Evolutionary conservation across 2,329 filamentous ascomycete species (phyloP).

Genomic region (Xylariaceae sp.): DNA sequence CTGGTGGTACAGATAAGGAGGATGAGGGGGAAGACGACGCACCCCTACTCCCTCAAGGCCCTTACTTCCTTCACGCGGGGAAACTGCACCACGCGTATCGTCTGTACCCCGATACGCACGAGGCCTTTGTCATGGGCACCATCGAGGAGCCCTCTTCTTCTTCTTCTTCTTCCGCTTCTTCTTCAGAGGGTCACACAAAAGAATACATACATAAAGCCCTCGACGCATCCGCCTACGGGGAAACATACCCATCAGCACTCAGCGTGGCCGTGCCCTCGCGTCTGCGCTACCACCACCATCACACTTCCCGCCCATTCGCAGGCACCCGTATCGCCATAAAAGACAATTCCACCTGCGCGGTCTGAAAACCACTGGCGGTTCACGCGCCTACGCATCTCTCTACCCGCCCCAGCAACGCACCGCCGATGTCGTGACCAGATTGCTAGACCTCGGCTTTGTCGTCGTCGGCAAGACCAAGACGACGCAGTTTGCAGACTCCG

Average conservation of each 20-base stretch:
- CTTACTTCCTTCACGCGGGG: too few species aligned
- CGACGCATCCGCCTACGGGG: neutral
- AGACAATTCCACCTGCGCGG: neutral
- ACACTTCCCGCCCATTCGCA: neutral
- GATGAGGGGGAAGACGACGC: too few species aligned
- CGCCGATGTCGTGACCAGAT: neutral
- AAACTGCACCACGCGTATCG: too few species aligned
- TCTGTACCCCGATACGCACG: too few species aligned
- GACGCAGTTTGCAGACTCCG: neutral
- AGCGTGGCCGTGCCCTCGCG: neutral
- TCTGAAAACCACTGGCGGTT: neutral
- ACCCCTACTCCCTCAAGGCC: too few species aligned
- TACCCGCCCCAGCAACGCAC: neutral
- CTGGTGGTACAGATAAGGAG: too few species aligned
- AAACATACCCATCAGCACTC: neutral
- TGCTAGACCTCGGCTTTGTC: neutral
- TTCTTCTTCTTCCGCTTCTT: too few species aligned
- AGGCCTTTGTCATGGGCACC: too few species aligned
- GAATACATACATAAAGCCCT: neutral
- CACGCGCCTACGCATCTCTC: neutral
- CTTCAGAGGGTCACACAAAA: too few species aligned
- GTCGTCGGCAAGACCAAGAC: neutral
- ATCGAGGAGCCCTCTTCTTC: too few species aligned
- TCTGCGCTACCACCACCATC: neutral
- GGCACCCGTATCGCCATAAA: neutral